Percentiles rank a stretch among this genome's conserved stretches.
phyloP scores from a whole-genome alignment of 441 rosid genomes.

The Croton laevigatus region DNA sequence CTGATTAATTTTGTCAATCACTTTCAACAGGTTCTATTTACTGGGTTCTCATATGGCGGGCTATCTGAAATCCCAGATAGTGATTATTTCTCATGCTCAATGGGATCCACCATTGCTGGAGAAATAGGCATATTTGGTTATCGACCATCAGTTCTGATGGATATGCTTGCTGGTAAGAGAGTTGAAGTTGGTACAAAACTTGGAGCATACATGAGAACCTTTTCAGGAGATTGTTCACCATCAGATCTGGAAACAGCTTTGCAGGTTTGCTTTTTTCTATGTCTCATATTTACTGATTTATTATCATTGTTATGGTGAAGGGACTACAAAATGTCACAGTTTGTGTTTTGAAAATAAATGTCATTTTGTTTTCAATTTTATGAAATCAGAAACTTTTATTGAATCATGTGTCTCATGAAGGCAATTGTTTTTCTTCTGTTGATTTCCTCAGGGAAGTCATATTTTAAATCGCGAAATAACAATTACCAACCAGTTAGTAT shows the following conservation, averaged over 20 bases:
- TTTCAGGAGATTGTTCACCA: slow-evolving; percentile 94
- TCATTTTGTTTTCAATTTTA: neutral
- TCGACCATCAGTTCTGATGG: slow-evolving; percentile 79
- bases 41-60: slow-evolving; percentile 95
- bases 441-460: neutral
- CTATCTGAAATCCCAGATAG: slow-evolving; percentile 86
- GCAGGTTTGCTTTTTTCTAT: slow-evolving; percentile 59
- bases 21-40: slow-evolving; percentile 77
- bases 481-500: slow-evolving; percentile 13
- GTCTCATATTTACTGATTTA: slow-evolving; percentile 4
- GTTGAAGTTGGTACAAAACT: slow-evolving; percentile 88
- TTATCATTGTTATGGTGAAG: neutral
- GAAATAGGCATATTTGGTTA: slow-evolving; percentile 94
- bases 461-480: slow-evolving; percentile 2
- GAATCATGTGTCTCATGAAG: neutral
- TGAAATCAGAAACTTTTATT: neutral
- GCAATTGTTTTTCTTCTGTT: neutral
- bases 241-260: slow-evolving; percentile 90
- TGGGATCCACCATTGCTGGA: slow-evolving; percentile 96
- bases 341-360: neutral
- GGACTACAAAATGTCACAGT: neutral
- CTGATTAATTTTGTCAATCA: slow-evolving; percentile 20
- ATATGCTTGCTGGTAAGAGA: slow-evolving; percentile 97
- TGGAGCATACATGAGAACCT: slow-evolving; percentile 88
- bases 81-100: slow-evolving; percentile 83